Conservation (phyloP, 73 alveolate genomes). For the Symbiodinium natans region DNA sequence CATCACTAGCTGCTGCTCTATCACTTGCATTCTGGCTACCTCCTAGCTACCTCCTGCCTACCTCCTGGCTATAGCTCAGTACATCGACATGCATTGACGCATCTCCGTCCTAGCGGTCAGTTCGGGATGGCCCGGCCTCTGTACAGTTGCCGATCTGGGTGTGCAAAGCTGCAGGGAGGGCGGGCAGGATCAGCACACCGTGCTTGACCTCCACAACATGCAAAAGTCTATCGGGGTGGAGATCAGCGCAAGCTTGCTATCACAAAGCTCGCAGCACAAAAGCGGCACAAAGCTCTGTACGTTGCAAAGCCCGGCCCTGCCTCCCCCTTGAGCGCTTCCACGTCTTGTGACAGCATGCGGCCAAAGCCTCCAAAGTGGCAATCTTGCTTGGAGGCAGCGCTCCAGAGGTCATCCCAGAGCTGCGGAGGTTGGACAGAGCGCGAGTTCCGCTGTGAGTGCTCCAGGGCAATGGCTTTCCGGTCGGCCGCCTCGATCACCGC, state of each 20-base stretch:
- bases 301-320: too few species aligned
- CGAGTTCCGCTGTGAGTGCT: slow-evolving; percentile 16
- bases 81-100: too few species aligned
- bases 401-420: slow-evolving; percentile 9
- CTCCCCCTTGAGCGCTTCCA: slow-evolving; percentile 76
- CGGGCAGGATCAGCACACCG: slow-evolving; percentile 53
- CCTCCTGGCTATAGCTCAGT: too few species aligned
- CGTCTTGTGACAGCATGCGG: slow-evolving; percentile 49
- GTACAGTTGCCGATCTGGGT: background rate
- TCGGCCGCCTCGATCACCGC: background rate
- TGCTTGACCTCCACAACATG: slow-evolving; percentile 26
- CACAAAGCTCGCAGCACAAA: too few species aligned
- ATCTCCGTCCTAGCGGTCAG: too few species aligned
- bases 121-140: background rate
- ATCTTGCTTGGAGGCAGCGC: background rate
- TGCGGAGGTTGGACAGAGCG: slow-evolving; percentile 86
- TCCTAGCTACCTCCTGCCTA: too few species aligned
- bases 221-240: background rate
- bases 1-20: too few species aligned
- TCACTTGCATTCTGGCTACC: too few species aligned
- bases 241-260: too few species aligned
- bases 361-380: slow-evolving; percentile 58
- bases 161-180: slow-evolving; percentile 47
- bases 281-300: too few species aligned
- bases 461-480: slow-evolving; percentile 7